These are phyloP conservation scores for Nicotiana rustica DNA, from an alignment of 305 asterid genomes.

Conservation along the genomic window DNA sequence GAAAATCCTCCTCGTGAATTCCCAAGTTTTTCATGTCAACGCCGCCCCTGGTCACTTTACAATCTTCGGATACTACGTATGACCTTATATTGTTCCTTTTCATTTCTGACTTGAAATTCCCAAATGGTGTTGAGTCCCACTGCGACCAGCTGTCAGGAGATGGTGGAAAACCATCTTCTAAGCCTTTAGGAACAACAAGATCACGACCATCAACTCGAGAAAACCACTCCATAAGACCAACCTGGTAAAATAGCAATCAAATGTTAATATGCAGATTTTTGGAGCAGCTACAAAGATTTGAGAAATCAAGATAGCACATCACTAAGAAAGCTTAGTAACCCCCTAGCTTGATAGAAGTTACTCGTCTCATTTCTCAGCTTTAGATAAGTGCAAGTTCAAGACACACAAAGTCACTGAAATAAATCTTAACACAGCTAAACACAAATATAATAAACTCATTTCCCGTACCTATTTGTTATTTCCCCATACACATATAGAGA, in stretches of 20 bases:
- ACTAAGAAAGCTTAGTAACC: not conserved
- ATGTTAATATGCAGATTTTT: not conserved
- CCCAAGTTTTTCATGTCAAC: constrained; percentile 23
- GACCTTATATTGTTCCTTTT: constrained; percentile 29
- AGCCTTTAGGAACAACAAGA: constrained; percentile 1
- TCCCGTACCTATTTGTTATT: not conserved
- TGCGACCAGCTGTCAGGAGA: constrained; percentile 30
- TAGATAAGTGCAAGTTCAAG: constrained; percentile 1
- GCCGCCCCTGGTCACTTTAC: not conserved
- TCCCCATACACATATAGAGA: not conserved
- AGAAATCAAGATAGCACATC: constrained; percentile 5
- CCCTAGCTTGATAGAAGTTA: not conserved
- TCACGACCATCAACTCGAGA: constrained; percentile 13
- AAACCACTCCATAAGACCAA: constrained; percentile 33
- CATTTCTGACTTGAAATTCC: constrained; percentile 31
- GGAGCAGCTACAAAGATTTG: not conserved
- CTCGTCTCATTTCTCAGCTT: constrained; percentile 11
- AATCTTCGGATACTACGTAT: not conserved
- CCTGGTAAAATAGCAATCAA: constrained; percentile 7
- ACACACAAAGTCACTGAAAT: not conserved
- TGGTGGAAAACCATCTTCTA: constrained; percentile 5
- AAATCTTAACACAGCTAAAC: constrained; percentile 22
- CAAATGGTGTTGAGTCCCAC: constrained; percentile 26
- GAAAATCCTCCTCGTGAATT: not conserved
- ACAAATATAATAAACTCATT: not conserved